Evolutionary conservation across 164 flowering plant species (phyloP).

Genomic region (Stephania yunnanensis): DNA sequence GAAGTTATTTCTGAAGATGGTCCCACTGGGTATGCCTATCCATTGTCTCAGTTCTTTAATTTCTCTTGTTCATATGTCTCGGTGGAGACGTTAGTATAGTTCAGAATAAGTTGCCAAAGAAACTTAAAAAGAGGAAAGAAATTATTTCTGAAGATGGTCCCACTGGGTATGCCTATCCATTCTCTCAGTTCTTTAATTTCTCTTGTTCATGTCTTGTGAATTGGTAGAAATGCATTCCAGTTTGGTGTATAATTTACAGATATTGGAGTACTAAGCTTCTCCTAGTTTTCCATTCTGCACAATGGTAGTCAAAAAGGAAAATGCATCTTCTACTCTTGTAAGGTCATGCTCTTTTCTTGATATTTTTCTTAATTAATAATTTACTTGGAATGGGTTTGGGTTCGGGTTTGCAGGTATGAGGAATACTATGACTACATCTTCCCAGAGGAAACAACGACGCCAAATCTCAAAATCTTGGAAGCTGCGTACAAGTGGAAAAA

Average conservation of each 20-base stretch:
- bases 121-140: constrained; percentile 70
- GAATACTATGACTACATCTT: constrained; percentile 80
- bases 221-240: neutral
- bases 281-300: neutral
- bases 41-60: neutral
- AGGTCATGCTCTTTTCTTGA: neutral
- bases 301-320: neutral
- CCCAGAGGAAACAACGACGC: constrained; percentile 70
- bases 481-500: constrained; percentile 90
- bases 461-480: constrained; percentile 72
- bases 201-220: neutral
- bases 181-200: neutral
- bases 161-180: constrained; percentile 46
- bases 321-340: neutral
- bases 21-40: constrained; percentile 54
- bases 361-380: neutral
- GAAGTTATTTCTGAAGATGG: constrained; percentile 64
- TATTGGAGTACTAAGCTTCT: neutral
- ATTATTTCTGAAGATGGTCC: constrained; percentile 66
- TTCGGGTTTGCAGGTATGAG: constrained; percentile 23
- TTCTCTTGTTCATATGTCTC: neutral
- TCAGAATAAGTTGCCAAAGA: constrained; percentile 80
- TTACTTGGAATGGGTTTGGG: neutral
- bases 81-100: constrained; percentile 66
- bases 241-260: neutral